A percentile compares a stretch with the other conserved stretches of the same genome.
Conservation (phyloP, 208 protist species). For the Acanthamoeba healyi region DNA sequence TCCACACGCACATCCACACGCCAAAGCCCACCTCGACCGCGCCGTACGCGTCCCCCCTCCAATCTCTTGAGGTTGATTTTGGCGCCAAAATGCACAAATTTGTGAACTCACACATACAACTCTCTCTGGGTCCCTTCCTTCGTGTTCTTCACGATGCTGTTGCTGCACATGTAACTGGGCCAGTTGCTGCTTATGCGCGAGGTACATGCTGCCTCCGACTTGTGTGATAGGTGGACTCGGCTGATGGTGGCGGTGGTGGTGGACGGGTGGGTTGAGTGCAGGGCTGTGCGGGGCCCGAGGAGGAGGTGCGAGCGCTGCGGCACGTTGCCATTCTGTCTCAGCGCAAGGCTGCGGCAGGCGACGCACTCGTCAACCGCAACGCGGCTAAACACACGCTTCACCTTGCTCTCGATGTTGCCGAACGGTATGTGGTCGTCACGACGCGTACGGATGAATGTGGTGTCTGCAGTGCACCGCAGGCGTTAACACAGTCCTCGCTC, state of each 20-base stretch:
- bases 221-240: no score
- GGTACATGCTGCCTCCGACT: no score
- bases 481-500: no score
- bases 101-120: no score
- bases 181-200: slow-evolving; percentile 11
- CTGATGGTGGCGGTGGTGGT: no score
- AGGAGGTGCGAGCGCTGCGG: background rate
- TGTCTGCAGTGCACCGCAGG: no score
- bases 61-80: no score
- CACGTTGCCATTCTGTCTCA: background rate
- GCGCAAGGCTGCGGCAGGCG: background rate
- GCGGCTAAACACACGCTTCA: background rate
- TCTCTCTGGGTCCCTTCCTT: no score
- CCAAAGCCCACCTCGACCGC: background rate
- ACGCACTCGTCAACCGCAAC: background rate
- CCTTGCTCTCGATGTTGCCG: background rate
- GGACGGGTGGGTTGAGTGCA: no score
- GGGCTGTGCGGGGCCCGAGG: background rate
- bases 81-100: background rate
- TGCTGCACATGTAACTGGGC: no score
- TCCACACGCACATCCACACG: background rate
- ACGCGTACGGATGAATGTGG: no score
- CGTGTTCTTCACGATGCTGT: no score
- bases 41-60: background rate
- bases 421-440: background rate